Percentiles rank a stretch among this genome's conserved stretches.
These are phyloP conservation scores for Tricholoma sp. DNA, from an alignment of 768 basidiomycete species.

Conservation along the genomic window DNA sequence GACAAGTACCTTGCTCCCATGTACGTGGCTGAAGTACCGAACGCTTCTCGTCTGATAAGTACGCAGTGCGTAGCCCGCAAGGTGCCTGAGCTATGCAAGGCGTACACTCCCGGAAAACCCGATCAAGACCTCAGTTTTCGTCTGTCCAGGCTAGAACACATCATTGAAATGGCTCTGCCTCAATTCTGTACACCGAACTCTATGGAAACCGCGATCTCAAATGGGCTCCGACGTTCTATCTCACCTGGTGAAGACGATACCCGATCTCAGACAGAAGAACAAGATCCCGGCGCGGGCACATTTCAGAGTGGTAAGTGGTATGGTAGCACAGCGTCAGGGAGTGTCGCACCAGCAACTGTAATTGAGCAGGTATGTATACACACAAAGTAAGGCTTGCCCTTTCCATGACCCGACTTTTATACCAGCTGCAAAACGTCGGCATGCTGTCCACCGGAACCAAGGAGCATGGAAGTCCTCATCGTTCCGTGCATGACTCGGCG, in stretches of 20 bases:
- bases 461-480: constrained; percentile 7
- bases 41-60: constrained; percentile 8
- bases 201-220: constrained; percentile 19
- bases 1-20: constrained; percentile 82
- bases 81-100: constrained; percentile 83
- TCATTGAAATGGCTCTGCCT: constrained; percentile 75
- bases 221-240: constrained; percentile 39
- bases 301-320: constrained; percentile 87
- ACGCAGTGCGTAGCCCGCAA: constrained; percentile 76
- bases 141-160: constrained; percentile 72
- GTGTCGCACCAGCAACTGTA: constrained; percentile 73
- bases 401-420: not conserved
- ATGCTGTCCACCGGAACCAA: constrained; percentile 5
- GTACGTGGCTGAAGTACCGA: constrained; percentile 33
- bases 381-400: not conserved
- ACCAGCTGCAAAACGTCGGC: constrained; percentile 25
- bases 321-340: constrained; percentile 79
- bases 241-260: constrained; percentile 62
- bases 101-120: constrained; percentile 82
- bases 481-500: constrained; percentile 5
- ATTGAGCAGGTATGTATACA: constrained; percentile 60
- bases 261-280: constrained; percentile 70
- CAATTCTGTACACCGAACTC: constrained; percentile 54
- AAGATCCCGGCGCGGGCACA: constrained; percentile 69
- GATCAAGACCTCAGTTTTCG: constrained; percentile 79